Evolutionary conservation across 768 basidiomycete species (phyloP), one percentile per base, ranked within the genome.

Genomic region (Suillus americanus): DNA sequence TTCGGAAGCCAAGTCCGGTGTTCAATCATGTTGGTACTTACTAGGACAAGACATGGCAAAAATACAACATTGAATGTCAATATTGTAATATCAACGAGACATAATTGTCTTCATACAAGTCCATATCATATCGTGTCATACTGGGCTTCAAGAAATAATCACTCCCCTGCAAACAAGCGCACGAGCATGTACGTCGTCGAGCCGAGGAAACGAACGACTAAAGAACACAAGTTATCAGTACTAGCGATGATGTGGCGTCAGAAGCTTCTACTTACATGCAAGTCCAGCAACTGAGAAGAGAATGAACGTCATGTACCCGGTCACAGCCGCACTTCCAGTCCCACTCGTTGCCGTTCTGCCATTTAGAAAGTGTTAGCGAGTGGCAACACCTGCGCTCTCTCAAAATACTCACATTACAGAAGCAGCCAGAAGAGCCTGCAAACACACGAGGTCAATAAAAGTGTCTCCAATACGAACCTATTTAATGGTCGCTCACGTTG

Each of bases 151-250:
- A 18, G 9, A 37, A 10, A 35, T 18, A 1, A 38, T 72, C 86
- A 97, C 80, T 96, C 95, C 67, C 95, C 93, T 33, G 92, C 91
- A 74, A 97, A 95, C 63, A 97, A 72, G 18, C 95, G 86, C 25
- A 97, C 81, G 60, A 95, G 72, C 85, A 98, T 87, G 71, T 98
- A 97, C 41, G 81, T 77, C 60, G 91, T 86, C 13, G 89, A 89
- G 1, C 95, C 95, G 5, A 92, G 69, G 73, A 97, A 97, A 9
- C 95, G 88, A 59, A 96, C 80, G 59, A 94, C 94, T 96, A 66
- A 43, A 55, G 30, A 35, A 53, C n/a, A 35, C 1, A 45, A n/a
- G 18, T 54, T 10, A 54, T 54, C 20, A 54, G 53, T 33, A 60
- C 43, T 33, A n/a, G 30, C 14, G n/a, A 28, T 50, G 23, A 30